Conservation (phyloP, 163 green algal species). For the Coccomyxa subellipsoidea region DNA sequence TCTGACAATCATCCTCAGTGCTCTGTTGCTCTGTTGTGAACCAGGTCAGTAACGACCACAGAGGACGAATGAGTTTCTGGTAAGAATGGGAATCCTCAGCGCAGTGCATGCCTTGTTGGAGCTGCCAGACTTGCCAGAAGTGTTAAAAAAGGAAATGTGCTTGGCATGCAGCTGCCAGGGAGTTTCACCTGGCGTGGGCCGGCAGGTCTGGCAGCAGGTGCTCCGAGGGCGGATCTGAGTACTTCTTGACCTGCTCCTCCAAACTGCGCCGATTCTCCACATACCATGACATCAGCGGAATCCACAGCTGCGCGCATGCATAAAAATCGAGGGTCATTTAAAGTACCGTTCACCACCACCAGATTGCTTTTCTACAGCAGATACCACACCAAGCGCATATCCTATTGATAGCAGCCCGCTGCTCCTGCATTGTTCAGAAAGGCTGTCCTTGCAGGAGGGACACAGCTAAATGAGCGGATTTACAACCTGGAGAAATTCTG, state of each 20-base stretch:
- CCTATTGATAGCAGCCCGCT: not conserved
- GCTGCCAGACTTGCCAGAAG: too few species aligned
- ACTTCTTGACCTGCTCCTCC: slow-evolving; percentile 61
- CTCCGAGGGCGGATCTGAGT: slow-evolving; percentile 85
- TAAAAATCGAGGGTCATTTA: not conserved
- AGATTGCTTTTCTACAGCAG: not conserved
- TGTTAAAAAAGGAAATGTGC: too few species aligned
- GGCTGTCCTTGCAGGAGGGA: too few species aligned
- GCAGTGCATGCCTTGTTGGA: too few species aligned
- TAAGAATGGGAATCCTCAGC: too few species aligned
- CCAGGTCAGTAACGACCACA: too few species aligned
- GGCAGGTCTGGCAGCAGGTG: slow-evolving; percentile 87
- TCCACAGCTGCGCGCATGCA: slow-evolving; percentile 38
- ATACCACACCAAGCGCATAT: not conserved
- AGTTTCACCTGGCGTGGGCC: slow-evolving; percentile 39
- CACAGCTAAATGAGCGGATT: too few species aligned
- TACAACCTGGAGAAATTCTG: too few species aligned
- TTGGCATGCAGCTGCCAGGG: slow-evolving; percentile 8
- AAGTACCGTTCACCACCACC: not conserved
- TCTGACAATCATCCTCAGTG: too few species aligned
- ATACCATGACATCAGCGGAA: slow-evolving; percentile 54
- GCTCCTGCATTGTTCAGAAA: too few species aligned
- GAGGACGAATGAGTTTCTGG: too few species aligned
- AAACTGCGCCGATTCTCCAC: slow-evolving; percentile 46
- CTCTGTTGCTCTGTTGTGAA: too few species aligned